Evolutionary conservation across 306 rosid genomes (phyloP), one percentile per base, ranked within the genome.

Genomic region (Vicia villosa): DNA sequence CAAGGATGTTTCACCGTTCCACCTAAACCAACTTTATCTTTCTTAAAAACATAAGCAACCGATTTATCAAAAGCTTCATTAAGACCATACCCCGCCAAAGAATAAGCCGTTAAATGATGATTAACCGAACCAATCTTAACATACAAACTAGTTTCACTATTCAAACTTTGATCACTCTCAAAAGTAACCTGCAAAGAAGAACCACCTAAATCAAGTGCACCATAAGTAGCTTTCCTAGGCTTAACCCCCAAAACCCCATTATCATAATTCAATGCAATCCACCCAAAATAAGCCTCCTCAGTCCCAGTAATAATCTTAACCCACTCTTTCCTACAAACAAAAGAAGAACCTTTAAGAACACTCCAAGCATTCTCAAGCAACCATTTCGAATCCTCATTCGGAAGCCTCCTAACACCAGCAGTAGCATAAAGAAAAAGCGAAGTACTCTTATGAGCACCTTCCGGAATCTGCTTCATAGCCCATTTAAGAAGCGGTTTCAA

Each of bases 151-250:
- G 91, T 84, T 69, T 81, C 85, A 10, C 81, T 80, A 38, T 82
- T 82, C 68, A 79, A 32, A 28, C 42, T 69, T 43, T 77, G 80
- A 67, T 79, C 84, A 67, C 91, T 83, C 83, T 91, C 97, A 65
- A 91, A 95, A 0, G 99, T 95, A 26, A 95, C 96, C 83, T 95
- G 97, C 84, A 95, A 80, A 0, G 96, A 91, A 9, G 97, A 95
- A 14, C 99, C 99, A 5, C 99, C 99, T 83, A 95, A 72, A 60
- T 95, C 97, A 46, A 95, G 97, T 4, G 97, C 92, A 30, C 97
- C 99, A 62, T 68, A 91, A 3, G 97, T 95, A 11, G 70, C 81
- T 56, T 71, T 72, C 75, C 82, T 84, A 1, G 92, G 92, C 22
- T 34, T 79, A 32, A 80, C 83, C 2, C 96, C 92, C 22, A 95